Evolutionary conservation across 495 filamentous ascomycete genomes (phyloP).

Genomic region (Penicillium subrubescens): DNA sequence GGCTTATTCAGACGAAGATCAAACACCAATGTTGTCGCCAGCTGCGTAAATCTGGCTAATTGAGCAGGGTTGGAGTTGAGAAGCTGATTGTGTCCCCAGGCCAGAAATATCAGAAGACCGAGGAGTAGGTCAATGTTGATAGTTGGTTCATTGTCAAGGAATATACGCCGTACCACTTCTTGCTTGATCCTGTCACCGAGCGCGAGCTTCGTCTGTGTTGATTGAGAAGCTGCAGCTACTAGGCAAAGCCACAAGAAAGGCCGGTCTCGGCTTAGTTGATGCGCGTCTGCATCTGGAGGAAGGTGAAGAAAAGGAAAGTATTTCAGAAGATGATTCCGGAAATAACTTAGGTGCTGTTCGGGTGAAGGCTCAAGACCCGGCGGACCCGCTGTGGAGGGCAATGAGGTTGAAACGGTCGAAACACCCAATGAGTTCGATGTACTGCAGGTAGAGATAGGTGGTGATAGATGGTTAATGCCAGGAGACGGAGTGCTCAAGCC

Average conservation of each 20-base stretch:
- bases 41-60: conserved; percentile 44
- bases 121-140: conserved; percentile 49
- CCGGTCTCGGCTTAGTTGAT: conserved; percentile 37
- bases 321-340: conserved; percentile 37
- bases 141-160: conserved; percentile 44
- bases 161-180: conserved; percentile 42
- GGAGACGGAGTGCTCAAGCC: not conserved
- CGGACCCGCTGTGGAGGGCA: conserved; percentile 34
- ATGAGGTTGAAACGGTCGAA: conserved; percentile 33
- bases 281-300: conserved; percentile 23
- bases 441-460: not conserved
- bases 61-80: conserved; percentile 9
- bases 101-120: conserved; percentile 43
- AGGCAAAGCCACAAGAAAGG: conserved; percentile 52
- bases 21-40: conserved; percentile 50
- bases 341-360: conserved; percentile 34
- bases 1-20: conserved; percentile 54
- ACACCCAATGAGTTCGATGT: not conserved
- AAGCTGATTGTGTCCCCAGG: conserved; percentile 34
- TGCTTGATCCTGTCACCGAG: conserved; percentile 36
- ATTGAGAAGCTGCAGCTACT: conserved; percentile 35
- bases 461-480: not conserved
- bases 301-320: conserved; percentile 44
- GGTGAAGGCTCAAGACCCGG: conserved; percentile 27
- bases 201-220: conserved; percentile 30